Base-by-base conservation (phyloP, 129 eudicot genomes). In the carrot (Daucus carota) region DNA sequence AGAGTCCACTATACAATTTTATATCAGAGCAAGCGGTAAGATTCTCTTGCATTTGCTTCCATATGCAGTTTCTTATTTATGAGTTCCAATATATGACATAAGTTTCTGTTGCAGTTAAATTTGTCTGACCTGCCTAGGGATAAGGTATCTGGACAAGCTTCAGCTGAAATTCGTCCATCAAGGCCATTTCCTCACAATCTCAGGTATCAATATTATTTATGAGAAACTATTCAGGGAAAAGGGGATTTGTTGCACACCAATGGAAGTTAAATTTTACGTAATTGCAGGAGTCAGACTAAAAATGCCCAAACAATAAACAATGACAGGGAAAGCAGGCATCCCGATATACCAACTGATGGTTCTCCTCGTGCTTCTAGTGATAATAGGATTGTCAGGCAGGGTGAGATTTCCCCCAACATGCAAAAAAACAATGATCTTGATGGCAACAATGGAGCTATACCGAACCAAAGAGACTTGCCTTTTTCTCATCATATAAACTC, bases 1-100 rank as follows among this genome's bases (percentile, higher is more conserved):
- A 95, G 97, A 95, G 97, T 81, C 87, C 99, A 46, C 33, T 95
- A 79, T 95, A 91, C 92, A 89, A 87, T 83, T 95, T 83, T 82
- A 83, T 95, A 77, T 63, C 83, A 47, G 89, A 85, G 67, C 92
- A 86, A 80, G 88, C 87, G 97, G 97, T 95, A 77, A 71, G 75
- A 22, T 26, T 50, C 43, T 73, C 13, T 73, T 54, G 14, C 24
- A 74, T 81, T 77, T 24, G 41, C 57, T 74, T 73, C 62, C 73
- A 45, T 32, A 16, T 70, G 62, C 70, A 72, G 44, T 69, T 32
- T 26, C 67, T 72, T 13, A 40, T 59, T 22, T 38, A 28, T 41
- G 32, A 72, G 75, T 41, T 72, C 36, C 38, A 43, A 72, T 43
- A 22, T 20, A 38, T 22, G 38, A 43, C 13, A 43, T 43, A 48